phyloP scores from a whole-genome alignment of 2,329 filamentous ascomycete species.

The Exophiala bonariae region DNA sequence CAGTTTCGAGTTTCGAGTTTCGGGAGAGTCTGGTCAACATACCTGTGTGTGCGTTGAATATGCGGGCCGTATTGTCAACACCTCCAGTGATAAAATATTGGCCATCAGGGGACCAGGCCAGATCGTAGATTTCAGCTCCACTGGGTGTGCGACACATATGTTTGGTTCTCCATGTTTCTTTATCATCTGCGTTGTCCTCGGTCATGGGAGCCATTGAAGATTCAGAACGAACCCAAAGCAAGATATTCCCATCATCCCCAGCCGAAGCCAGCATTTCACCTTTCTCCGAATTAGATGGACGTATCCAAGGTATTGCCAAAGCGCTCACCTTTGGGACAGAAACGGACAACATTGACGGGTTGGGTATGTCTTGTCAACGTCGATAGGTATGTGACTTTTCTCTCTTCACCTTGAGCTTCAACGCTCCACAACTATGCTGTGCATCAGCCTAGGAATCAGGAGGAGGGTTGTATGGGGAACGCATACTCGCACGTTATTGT shows the following conservation, averaged over 20 bases:
- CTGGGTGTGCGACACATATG: conserved; percentile 90
- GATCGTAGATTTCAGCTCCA: conserved; percentile 94
- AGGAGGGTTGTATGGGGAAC: conserved; percentile 18
- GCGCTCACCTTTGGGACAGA: conserved; percentile 80
- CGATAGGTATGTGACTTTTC: conserved; percentile 87
- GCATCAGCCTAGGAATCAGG: conserved; percentile 36
- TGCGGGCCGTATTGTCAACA: conserved; percentile 97
- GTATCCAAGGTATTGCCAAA: conserved; percentile 1
- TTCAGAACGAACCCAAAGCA: conserved; percentile 92
- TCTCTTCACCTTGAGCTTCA: conserved; percentile 78
- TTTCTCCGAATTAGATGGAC: conserved; percentile 43
- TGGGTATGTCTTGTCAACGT: conserved; percentile 93
- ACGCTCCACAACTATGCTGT: conserved; percentile 79
- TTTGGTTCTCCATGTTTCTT: conserved; percentile 94
- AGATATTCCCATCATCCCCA: conserved; percentile 94
- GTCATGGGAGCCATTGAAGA: conserved; percentile 68
- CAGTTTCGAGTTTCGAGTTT: background rate
- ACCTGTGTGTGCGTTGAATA: conserved; percentile 94
- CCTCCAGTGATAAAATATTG: conserved; percentile 96
- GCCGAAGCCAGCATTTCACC: conserved; percentile 92
- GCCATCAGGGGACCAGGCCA: conserved; percentile 98
- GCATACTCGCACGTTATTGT: conserved; percentile 90
- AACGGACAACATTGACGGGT: conserved; percentile 96
- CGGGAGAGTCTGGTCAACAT: conserved; percentile 34
- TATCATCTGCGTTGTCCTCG: conserved; percentile 84